These are phyloP conservation scores for Russula sp. DNA, from an alignment of 768 basidiomycete species.

Conservation along the genomic window DNA sequence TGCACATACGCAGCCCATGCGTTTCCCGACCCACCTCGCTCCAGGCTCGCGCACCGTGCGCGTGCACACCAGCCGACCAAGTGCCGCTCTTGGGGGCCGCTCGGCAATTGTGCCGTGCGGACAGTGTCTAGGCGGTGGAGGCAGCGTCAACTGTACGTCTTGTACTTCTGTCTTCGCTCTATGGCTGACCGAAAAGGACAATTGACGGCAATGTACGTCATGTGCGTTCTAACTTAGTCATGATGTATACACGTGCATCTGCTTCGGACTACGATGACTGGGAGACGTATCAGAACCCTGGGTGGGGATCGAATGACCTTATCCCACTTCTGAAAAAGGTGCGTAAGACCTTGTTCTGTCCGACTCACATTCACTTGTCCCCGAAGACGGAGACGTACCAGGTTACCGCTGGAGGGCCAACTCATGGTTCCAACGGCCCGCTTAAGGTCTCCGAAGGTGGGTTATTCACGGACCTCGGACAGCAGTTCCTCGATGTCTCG, in stretches of 20 bases:
- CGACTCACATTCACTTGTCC: background rate
- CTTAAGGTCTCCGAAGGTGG: conserved; percentile 34
- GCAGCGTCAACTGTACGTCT: conserved; percentile 46
- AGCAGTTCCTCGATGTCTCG: conserved; percentile 30
- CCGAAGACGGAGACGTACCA: conserved; percentile 38
- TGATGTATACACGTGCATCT: conserved; percentile 51
- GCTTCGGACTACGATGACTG: conserved; percentile 65
- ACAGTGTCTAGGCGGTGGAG: conserved; percentile 56
- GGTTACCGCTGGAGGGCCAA: conserved; percentile 26
- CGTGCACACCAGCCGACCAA: conserved; percentile 36
- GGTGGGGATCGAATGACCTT: conserved; percentile 54
- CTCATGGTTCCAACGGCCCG: conserved; percentile 46
- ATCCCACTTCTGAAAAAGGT: conserved; percentile 58
- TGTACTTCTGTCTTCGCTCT: background rate
- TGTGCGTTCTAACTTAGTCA: background rate
- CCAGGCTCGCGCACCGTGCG: conserved; percentile 40
- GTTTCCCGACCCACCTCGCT: conserved; percentile 40
- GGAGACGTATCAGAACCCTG: conserved; percentile 47
- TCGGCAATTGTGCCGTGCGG: conserved; percentile 40
- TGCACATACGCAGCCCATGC: conserved; percentile 49
- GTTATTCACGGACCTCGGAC: conserved; percentile 23
- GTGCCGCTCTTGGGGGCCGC: conserved; percentile 43
- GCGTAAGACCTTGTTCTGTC: background rate
- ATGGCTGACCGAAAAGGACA: background rate
- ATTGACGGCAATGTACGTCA: background rate